A percentile compares a stretch with the other conserved stretches of the same genome.
Conservation (phyloP, 2,329 filamentous ascomycete species). For the Fusarium cyanostomum region DNA sequence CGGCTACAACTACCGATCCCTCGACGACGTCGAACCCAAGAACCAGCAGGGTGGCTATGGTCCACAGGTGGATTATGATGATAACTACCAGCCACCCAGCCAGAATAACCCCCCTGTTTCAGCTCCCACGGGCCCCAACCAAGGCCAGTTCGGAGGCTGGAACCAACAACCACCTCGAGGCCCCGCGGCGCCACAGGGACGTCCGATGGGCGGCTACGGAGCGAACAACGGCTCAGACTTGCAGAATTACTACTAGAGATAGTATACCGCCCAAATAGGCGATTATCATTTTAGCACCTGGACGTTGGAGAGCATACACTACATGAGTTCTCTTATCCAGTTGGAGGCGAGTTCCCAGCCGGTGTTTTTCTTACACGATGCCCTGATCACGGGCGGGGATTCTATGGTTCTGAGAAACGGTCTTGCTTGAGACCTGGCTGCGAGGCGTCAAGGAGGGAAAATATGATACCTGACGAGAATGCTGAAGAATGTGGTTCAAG, state of each 20-base stretch:
- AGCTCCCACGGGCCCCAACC: constrained; percentile 37
- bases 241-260: constrained; percentile 43
- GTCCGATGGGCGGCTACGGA: constrained; percentile 38
- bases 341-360: background rate
- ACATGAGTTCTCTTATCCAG: background rate
- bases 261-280: constrained; percentile 8
- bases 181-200: constrained; percentile 33
- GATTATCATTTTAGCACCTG: constrained; percentile 5
- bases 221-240: constrained; percentile 38
- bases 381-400: background rate
- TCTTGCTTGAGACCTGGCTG: constrained; percentile 15
- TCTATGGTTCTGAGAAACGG: constrained; percentile 4
- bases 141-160: constrained; percentile 29
- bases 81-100: constrained; percentile 47
- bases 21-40: constrained; percentile 70
- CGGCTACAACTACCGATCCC: constrained; percentile 68
- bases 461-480: constrained; percentile 20
- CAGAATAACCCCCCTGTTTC: constrained; percentile 32
- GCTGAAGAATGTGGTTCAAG: background rate
- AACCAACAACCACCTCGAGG: constrained; percentile 37
- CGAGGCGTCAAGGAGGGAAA: constrained; percentile 33
- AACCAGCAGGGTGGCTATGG: constrained; percentile 56
- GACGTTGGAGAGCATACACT: constrained; percentile 14
- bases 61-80: constrained; percentile 59
- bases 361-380: background rate